A percentile compares a stretch with the other conserved stretches of the same genome.
phyloP scores from a whole-genome alignment of 495 filamentous ascomycete genomes.

The Penicillium nucicola region DNA sequence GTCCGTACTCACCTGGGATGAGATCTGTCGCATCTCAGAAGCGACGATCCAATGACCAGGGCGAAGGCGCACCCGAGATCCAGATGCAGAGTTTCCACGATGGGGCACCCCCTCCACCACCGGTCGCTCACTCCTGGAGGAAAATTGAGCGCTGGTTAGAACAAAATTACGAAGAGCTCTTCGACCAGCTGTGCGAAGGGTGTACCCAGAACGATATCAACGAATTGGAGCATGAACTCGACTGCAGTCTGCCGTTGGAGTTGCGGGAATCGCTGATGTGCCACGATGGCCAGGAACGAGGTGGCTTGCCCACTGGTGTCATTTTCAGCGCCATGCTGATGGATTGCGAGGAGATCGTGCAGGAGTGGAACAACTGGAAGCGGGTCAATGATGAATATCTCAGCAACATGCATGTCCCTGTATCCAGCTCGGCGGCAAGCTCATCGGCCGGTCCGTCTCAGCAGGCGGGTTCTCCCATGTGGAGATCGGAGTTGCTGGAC shows the following conservation, averaged over 20 bases:
- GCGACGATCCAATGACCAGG: constrained; percentile 51
- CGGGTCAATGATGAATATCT: constrained; percentile 88
- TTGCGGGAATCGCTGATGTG: constrained; percentile 86
- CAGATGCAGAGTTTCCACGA: constrained; percentile 96
- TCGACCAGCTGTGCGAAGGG: constrained; percentile 87
- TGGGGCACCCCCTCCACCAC: constrained; percentile 84
- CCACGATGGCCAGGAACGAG: constrained; percentile 95
- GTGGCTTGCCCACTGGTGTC: constrained; percentile 85
- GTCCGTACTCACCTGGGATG: constrained; percentile 88
- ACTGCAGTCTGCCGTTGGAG: constrained; percentile 91
- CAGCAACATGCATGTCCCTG: constrained; percentile 50
- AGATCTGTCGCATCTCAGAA: constrained; percentile 65
- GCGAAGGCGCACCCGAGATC: constrained; percentile 74
- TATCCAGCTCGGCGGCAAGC: constrained; percentile 64
- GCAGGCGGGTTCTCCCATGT: constrained; percentile 56
- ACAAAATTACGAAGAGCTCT: constrained; percentile 90
- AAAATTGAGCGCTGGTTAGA: constrained; percentile 94
- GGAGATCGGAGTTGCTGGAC: constrained; percentile 81
- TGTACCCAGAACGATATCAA: constrained; percentile 93
- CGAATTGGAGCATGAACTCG: constrained; percentile 92
- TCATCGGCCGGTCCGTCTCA: constrained; percentile 54
- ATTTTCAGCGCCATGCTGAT: constrained; percentile 93
- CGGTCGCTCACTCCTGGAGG: constrained; percentile 84
- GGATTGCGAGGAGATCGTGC: constrained; percentile 96
- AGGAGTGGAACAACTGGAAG: constrained; percentile 97